Evolutionary conservation across 2,329 filamentous ascomycete genomes (phyloP).

Genomic region (Fusarium chuoi): DNA sequence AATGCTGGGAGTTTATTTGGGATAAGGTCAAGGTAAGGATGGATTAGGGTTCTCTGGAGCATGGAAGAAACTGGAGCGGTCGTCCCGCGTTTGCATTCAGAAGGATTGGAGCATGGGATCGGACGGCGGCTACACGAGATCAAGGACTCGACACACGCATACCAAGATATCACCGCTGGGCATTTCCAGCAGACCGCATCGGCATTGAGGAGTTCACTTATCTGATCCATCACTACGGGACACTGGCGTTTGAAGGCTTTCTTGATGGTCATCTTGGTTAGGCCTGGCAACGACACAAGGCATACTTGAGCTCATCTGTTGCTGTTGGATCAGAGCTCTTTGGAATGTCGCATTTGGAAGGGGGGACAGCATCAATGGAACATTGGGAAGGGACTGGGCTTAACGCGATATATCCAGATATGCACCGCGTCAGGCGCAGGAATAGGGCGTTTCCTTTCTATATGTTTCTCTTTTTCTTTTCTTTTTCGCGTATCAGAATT

Average conservation of each 20-base stretch:
- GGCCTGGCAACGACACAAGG: neutral
- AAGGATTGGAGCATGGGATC: constrained; percentile 35
- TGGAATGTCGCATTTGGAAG: constrained; percentile 4
- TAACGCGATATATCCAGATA: constrained; percentile 10
- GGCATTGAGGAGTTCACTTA: constrained; percentile 28
- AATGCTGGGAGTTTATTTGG: constrained; percentile 36
- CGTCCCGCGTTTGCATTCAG: constrained; percentile 39
- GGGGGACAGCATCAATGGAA: constrained; percentile 18
- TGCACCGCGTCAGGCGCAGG: neutral
- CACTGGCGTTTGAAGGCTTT: constrained; percentile 30
- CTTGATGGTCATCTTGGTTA: neutral
- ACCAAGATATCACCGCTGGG: constrained; percentile 28
- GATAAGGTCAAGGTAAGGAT: constrained; percentile 21
- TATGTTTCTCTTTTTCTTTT: neutral
- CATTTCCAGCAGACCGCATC: constrained; percentile 23
- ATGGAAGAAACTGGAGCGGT: constrained; percentile 37
- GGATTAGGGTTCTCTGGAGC: constrained; percentile 25
- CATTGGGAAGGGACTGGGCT: constrained; percentile 2
- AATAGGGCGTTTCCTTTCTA: constrained; percentile 15
- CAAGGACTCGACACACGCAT: constrained; percentile 39
- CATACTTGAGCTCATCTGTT: neutral
- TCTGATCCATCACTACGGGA: constrained; percentile 23
- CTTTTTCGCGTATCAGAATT: neutral
- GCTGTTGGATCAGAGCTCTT: neutral
- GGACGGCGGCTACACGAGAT: constrained; percentile 39